phyloP scores from a whole-genome alignment of 2,329 filamentous ascomycete species.

The Dactylellina drechsleri region DNA sequence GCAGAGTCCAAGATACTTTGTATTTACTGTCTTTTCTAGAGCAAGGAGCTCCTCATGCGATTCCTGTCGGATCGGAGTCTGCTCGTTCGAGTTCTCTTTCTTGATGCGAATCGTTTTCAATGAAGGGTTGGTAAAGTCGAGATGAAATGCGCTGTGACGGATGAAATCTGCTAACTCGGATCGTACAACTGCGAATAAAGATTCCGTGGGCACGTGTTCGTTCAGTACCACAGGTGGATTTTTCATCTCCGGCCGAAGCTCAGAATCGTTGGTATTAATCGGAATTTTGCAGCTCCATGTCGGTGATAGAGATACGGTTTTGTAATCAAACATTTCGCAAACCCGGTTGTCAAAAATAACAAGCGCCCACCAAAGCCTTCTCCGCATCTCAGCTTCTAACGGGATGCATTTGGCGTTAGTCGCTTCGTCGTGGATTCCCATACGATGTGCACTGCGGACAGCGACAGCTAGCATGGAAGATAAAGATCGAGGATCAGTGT shows the following conservation, averaged over 20 bases:
- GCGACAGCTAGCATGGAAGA: slow-evolving; percentile 73
- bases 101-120: slow-evolving; percentile 57
- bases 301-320: slow-evolving; percentile 61
- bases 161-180: slow-evolving; percentile 63
- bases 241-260: slow-evolving; percentile 37
- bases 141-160: slow-evolving; percentile 62
- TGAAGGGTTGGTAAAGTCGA: slow-evolving; percentile 65
- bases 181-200: slow-evolving; percentile 63
- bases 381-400: slow-evolving; percentile 69
- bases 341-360: slow-evolving; percentile 69
- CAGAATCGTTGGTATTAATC: slow-evolving; percentile 37
- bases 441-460: slow-evolving; percentile 69
- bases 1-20: slow-evolving; percentile 59
- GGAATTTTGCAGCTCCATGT: slow-evolving; percentile 56
- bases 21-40: slow-evolving; percentile 58
- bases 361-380: slow-evolving; percentile 72
- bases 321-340: slow-evolving; percentile 63
- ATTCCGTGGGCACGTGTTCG: slow-evolving; percentile 62
- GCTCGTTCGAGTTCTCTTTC: not conserved
- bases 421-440: slow-evolving; percentile 71
- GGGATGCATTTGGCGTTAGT: slow-evolving; percentile 63
- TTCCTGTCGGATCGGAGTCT: slow-evolving; percentile 9
- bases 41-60: slow-evolving; percentile 59
- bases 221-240: slow-evolving; percentile 10
- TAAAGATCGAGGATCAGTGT: slow-evolving; percentile 67